Evolutionary conservation across 73 alveolate species (phyloP).

Genomic region (Uronychia setigera): DNA sequence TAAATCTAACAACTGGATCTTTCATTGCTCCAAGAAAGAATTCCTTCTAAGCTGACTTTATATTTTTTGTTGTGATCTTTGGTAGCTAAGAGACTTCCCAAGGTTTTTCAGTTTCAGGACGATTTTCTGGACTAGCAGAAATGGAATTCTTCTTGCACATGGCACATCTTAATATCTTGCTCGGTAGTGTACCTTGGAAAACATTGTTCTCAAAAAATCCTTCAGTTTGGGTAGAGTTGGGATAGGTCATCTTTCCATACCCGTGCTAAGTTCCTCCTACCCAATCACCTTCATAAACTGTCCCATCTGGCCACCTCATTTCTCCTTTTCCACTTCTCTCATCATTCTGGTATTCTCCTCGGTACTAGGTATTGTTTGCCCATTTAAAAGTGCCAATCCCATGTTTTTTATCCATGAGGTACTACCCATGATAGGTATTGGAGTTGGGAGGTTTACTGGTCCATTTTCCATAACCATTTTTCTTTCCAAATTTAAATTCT

Average conservation of each 20-base stretch:
- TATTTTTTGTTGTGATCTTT: neutral
- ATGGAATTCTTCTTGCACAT: neutral
- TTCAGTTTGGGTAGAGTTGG: neutral
- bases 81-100: neutral
- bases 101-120: neutral
- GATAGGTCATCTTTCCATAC: constrained; percentile 15
- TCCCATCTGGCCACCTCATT: constrained; percentile 24
- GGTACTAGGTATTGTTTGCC: constrained; percentile 31
- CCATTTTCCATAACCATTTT: neutral
- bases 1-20: neutral
- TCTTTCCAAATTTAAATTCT: neutral
- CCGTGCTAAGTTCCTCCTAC: constrained; percentile 86
- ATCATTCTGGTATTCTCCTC: constrained; percentile 46
- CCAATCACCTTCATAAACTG: constrained; percentile 74
- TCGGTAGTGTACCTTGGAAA: neutral
- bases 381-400: constrained; percentile 51
- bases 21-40: neutral
- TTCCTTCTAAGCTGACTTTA: neutral
- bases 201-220: neutral
- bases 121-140: neutral
- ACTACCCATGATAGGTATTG: neutral
- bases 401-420: constrained; percentile 23
- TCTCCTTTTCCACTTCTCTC: constrained; percentile 63
- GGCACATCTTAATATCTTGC: neutral
- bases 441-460: neutral